phyloP scores from a whole-genome alignment of 768 basidiomycete genomes.

The Gautieria morchelliformis region DNA sequence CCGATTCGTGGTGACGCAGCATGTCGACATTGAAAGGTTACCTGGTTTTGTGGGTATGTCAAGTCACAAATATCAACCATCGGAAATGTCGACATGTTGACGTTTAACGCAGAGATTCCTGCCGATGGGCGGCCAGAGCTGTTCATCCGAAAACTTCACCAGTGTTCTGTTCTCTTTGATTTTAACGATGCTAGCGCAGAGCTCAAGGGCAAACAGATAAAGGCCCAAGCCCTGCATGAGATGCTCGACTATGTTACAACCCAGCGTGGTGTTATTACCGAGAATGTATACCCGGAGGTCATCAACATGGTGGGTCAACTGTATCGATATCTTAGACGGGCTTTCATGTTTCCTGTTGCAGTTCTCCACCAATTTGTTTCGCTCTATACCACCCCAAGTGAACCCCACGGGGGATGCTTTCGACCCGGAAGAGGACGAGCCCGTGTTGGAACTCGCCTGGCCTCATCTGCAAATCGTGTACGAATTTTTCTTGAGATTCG shows the following conservation, averaged over 20 bases:
- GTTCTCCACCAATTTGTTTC: conserved; percentile 98
- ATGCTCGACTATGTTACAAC: conserved; percentile 99
- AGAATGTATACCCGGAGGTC: conserved; percentile 97
- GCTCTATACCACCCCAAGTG: conserved; percentile 98
- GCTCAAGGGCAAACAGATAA: conserved; percentile 96
- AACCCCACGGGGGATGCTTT: conserved; percentile 98
- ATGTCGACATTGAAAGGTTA: conserved; percentile 90
- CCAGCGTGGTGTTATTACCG: conserved; percentile 91
- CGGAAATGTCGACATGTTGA: not conserved
- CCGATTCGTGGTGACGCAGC: conserved; percentile 92
- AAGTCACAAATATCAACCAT: not conserved
- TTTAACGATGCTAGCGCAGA: conserved; percentile 97
- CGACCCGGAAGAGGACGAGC: conserved; percentile 99
- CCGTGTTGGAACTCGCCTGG: conserved; percentile 98
- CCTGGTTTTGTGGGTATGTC: conserved; percentile 78
- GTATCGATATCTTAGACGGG: conserved; percentile 1
- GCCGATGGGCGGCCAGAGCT: conserved; percentile 80
- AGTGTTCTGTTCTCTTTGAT: conserved; percentile 95
- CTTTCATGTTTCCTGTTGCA: conserved; percentile 24
- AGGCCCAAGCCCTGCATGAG: conserved; percentile 94
- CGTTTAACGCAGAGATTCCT: conserved; percentile 59
- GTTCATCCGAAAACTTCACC: conserved; percentile 90
- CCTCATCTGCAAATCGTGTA: conserved; percentile 99
- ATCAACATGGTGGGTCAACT: conserved; percentile 78
- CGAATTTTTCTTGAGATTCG: conserved; percentile 98